A percentile compares a stretch with the other conserved stretches of the same genome.
These are phyloP conservation scores for Corrigiola litoralis DNA, from an alignment of 179 eudicot genomes.

Conservation along the genomic window DNA sequence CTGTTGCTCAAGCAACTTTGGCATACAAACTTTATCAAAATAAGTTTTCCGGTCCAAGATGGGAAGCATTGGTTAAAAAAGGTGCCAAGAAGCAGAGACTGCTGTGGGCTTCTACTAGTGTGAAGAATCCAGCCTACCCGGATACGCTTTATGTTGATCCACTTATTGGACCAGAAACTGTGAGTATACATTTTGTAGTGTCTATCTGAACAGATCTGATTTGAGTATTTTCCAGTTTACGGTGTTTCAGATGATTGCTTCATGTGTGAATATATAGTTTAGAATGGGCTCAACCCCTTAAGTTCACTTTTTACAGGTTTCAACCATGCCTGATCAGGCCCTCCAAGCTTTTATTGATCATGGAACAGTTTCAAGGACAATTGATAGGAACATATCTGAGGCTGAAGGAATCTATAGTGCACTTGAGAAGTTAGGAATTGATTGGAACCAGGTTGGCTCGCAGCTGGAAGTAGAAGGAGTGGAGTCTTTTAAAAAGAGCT, in stretches of 20 bases:
- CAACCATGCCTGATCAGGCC: slow-evolving; percentile 99
- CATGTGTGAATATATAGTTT: not conserved
- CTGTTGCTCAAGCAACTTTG: slow-evolving; percentile 91
- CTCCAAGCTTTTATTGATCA: slow-evolving; percentile 86
- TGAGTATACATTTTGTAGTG: slow-evolving; percentile 39
- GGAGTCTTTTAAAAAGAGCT: slow-evolving; percentile 83
- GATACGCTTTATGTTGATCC: slow-evolving; percentile 93
- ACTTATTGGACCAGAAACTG: slow-evolving; percentile 91
- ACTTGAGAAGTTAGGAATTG: slow-evolving; percentile 86
- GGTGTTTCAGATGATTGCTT: not conserved
- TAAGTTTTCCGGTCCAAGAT: slow-evolving; percentile 94
- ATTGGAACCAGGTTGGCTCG: slow-evolving; percentile 80
- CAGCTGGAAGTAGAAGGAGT: slow-evolving; percentile 92
- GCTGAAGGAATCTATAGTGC: slow-evolving; percentile 91
- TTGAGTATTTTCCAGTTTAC: not conserved
- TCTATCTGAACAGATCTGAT: too few species aligned
- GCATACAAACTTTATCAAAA: slow-evolving; percentile 85
- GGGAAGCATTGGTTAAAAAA: slow-evolving; percentile 92
- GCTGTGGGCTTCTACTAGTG: slow-evolving; percentile 96
- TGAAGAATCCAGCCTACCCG: slow-evolving; percentile 93
- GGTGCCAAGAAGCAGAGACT: slow-evolving; percentile 98
- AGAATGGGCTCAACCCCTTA: not conserved
- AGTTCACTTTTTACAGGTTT: slow-evolving; percentile 45
- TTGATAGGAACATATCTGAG: slow-evolving; percentile 77
- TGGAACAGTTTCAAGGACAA: slow-evolving; percentile 79